phyloP scores from a whole-genome alignment of 2,329 filamentous ascomycete genomes.

The Stagonosporopsis tanaceti region DNA sequence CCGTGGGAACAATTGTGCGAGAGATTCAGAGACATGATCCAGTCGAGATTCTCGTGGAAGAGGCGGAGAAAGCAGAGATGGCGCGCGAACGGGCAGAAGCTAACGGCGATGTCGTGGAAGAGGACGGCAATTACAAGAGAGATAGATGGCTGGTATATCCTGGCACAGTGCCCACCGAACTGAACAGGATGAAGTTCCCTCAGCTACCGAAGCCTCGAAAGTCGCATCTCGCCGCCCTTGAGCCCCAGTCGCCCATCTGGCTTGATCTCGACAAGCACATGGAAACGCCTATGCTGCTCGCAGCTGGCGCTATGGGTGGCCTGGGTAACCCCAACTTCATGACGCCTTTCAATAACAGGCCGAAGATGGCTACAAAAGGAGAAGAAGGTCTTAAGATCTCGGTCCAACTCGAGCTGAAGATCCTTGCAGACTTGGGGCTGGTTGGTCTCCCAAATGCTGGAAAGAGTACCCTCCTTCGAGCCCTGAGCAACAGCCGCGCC shows the following conservation, averaged over 20 bases:
- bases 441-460: conserved; percentile 96
- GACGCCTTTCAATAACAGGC: conserved; percentile 74
- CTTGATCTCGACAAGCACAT: conserved; percentile 72
- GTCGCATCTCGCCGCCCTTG: conserved; percentile 67
- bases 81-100: conserved; percentile 27
- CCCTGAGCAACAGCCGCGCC: conserved; percentile 86
- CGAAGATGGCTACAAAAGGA: conserved; percentile 88
- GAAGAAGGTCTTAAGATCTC: conserved; percentile 80
- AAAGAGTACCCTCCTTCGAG: conserved; percentile 89
- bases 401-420: conserved; percentile 89
- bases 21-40: conserved; percentile 84
- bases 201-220: conserved; percentile 63
- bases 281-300: conserved; percentile 82
- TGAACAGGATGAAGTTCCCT: conserved; percentile 66
- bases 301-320: conserved; percentile 86
- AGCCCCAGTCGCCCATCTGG: conserved; percentile 75
- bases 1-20: conserved; percentile 87
- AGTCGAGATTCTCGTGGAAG: conserved; percentile 69
- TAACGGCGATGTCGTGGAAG: conserved; percentile 39
- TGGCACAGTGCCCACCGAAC: conserved; percentile 76
- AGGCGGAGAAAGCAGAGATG: conserved; percentile 41
- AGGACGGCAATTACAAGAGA: conserved; percentile 55
- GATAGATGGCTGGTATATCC: conserved; percentile 90
- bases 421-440: conserved; percentile 92
- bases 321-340: conserved; percentile 94